Percentiles rank a stretch among this genome's conserved stretches.
These are phyloP conservation scores for Chloropicon primus DNA, from an alignment of 139 green algal species.

Conservation along the genomic window DNA sequence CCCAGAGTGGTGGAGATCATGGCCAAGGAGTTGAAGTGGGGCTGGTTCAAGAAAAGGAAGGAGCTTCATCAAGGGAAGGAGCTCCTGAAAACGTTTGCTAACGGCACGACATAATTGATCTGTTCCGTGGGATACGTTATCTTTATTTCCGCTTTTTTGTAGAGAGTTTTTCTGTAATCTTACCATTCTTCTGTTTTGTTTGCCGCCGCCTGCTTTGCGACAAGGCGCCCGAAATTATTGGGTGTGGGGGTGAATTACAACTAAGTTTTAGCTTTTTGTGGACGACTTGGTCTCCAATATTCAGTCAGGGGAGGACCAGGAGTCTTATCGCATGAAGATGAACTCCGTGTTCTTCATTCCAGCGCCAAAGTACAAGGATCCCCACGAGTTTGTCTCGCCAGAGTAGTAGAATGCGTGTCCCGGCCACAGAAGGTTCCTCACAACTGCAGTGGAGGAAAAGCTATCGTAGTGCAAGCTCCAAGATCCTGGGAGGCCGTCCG, in stretches of 20 bases:
- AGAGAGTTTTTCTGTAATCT: neutral
- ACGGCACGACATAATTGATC: neutral
- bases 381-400: slow-evolving; percentile 36
- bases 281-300: too few relatives aligned
- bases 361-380: slow-evolving; percentile 43
- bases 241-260: neutral
- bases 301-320: too few relatives aligned
- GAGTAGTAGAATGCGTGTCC: slow-evolving; percentile 64
- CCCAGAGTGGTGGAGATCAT: slow-evolving; percentile 64
- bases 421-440: slow-evolving; percentile 40
- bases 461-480: slow-evolving; percentile 49
- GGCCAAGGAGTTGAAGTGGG: slow-evolving; percentile 48
- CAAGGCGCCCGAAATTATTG: too few relatives aligned
- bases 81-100: slow-evolving; percentile 52
- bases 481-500: slow-evolving; percentile 42
- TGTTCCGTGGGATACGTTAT: neutral
- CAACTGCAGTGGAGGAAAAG: slow-evolving; percentile 33
- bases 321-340: slow-evolving; percentile 68
- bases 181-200: too few relatives aligned
- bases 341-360: slow-evolving; percentile 58
- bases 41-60: slow-evolving; percentile 12
- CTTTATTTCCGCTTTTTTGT: neutral
- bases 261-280: neutral
- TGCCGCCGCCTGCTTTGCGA: too few relatives aligned
- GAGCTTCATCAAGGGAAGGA: slow-evolving; percentile 34